Base-by-base conservation (phyloP, 371 early-diverging fungal species). In the Rhizopus microsporus region DNA sequence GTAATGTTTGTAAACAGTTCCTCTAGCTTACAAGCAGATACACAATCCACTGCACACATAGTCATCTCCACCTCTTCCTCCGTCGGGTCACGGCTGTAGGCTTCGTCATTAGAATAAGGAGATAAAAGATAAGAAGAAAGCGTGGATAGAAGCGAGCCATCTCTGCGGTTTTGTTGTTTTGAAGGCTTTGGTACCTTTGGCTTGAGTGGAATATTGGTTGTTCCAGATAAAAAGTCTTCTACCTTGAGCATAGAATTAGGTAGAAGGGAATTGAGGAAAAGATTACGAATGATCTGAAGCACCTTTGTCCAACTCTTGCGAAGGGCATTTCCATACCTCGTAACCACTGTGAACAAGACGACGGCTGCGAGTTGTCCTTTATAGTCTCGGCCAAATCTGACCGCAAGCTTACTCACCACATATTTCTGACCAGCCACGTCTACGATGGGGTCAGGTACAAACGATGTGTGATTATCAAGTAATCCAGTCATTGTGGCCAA, bases 341-440 rank as follows among this genome's bases (percentile, higher is more conserved):
- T 78, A 2, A 86, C 89, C 12, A 94, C 75, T 15, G 86, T 85
- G 69, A 96, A 92, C 59, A 90, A 78, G 7, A 93, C 83, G 8
- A 94, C 91, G 30, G 93, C 85, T 0, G 94, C 95, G 30, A 94
- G 72, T 67, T 96, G 96, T 4, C 90, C 92, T 53, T 89, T 88
- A 65, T 90, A 92, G 60, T 91, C 89, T 51, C 88, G 81, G 50
- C 96, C 96, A 74, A 97, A 90, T 39, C 93, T 89, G 15, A 94
- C 84, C 0, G 91, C 84, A 49, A 85, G 65, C 33, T 85, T 77
- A 32, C 87, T 85, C 31, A 92, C 80, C n/a, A 84, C 83, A 47
- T 87, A 67, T 32, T 88, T 83, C 53, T 79, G 79, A 59, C 84
- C 82, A 4, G 83, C 85, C 5, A 86, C 78, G 50, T 78, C 80